Evolutionary conservation across 352 stramenopile species (phyloP).

Genomic region (Phytopythium vexans): DNA sequence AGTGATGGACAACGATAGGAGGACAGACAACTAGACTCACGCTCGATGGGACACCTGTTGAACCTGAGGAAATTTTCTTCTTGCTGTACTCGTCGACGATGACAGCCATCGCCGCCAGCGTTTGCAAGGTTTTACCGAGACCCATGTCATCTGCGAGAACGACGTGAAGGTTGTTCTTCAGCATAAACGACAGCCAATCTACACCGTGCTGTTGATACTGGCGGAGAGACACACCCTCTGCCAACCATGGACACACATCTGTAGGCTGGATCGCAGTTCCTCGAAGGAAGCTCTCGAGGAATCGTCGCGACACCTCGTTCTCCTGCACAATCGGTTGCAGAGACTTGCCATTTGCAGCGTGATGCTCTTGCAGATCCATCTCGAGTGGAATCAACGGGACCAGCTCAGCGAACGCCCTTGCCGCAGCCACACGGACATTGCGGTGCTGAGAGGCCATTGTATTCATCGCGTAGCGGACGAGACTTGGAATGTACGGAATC

Average conservation of each 20-base stretch:
- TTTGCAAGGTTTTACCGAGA: slow-evolving; percentile 95
- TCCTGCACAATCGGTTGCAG: slow-evolving; percentile 28
- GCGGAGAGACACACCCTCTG: slow-evolving; percentile 30
- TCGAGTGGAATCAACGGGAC: slow-evolving; percentile 68
- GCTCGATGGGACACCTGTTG: not conserved
- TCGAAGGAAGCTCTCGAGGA: slow-evolving; percentile 59
- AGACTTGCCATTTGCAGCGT: slow-evolving; percentile 4
- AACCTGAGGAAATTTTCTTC: not conserved
- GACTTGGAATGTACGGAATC: slow-evolving; percentile 56
- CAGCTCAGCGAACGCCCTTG: slow-evolving; percentile 66
- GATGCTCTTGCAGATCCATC: slow-evolving; percentile 53
- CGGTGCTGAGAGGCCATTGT: slow-evolving; percentile 49
- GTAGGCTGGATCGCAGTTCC: slow-evolving; percentile 50
- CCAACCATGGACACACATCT: slow-evolving; percentile 29
- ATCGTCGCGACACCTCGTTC: slow-evolving; percentile 61
- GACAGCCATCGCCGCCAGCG: slow-evolving; percentile 88
- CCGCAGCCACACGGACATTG: slow-evolving; percentile 40
- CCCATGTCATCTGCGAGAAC: slow-evolving; percentile 89
- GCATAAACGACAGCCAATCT: slow-evolving; percentile 73
- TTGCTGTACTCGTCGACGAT: slow-evolving; percentile 14
- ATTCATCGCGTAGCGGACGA: slow-evolving; percentile 69
- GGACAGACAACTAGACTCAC: slow-evolving; percentile 92
- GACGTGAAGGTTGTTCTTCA: slow-evolving; percentile 68
- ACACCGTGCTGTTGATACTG: slow-evolving; percentile 80
- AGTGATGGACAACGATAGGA: slow-evolving; percentile 94